Conservation (phyloP, 768 basidiomycete genomes). For the Crassisporium funariophilum region DNA sequence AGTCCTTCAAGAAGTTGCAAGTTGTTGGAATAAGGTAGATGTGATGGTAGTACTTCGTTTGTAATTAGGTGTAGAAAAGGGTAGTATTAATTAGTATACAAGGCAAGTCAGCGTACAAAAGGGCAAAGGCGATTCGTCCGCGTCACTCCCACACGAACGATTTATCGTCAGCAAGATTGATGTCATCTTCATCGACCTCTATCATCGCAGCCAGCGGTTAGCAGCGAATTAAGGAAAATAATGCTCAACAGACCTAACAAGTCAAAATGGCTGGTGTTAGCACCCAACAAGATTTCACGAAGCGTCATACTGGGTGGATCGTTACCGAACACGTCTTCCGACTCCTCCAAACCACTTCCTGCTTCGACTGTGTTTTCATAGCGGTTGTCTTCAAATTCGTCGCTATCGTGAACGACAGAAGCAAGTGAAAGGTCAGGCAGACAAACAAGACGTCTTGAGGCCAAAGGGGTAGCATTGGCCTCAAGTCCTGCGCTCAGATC, state of each 20-base stretch:
- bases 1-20: no score
- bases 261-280: constrained; percentile 40
- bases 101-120: no score
- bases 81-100: no score
- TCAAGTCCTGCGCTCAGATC: no score
- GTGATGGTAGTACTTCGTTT: no score
- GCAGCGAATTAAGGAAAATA: not conserved
- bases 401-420: no score
- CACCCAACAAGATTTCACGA: constrained; percentile 45
- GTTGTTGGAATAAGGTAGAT: no score
- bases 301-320: constrained; percentile 52
- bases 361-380: constrained; percentile 1
- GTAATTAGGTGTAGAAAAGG: no score
- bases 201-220: not conserved
- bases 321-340: constrained; percentile 25
- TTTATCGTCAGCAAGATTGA: not conserved
- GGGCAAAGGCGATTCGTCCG: no score
- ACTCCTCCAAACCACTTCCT: constrained; percentile 7
- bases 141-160: not conserved
- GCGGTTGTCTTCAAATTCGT: not conserved
- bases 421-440: no score
- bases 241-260: constrained; percentile 37
- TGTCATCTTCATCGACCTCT: not conserved
- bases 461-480: not conserved
- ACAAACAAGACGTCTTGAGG: not conserved